These are phyloP conservation scores for Kluyveromyces sp. DNA, from an alignment of 1,139 yeast genomes.

Conservation along the genomic window DNA sequence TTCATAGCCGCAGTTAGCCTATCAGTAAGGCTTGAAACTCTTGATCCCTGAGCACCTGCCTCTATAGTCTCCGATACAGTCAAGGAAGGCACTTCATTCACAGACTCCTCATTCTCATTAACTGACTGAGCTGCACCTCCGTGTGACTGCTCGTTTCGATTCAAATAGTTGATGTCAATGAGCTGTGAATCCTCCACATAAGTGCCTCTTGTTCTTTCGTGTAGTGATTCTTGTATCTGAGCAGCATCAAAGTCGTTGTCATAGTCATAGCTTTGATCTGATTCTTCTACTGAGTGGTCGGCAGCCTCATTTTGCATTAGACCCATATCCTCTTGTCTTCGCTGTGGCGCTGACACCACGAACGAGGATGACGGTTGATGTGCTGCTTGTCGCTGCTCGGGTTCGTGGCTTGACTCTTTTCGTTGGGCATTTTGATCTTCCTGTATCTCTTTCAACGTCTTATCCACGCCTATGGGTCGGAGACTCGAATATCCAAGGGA, in stretches of 20 bases:
- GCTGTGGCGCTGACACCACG: background rate
- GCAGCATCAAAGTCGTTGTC: conserved; percentile 8
- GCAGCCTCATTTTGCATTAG: background rate
- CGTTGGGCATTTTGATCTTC: conserved; percentile 14
- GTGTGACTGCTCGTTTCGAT: background rate
- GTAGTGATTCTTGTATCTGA: conserved; percentile 3
- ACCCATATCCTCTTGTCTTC: background rate
- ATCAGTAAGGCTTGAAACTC: conserved; percentile 6
- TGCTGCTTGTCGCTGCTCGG: conserved; percentile 3
- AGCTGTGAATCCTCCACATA: conserved; percentile 7
- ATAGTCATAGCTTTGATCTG: conserved; percentile 8
- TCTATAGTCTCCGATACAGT: conserved; percentile 18
- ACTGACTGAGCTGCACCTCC: background rate
- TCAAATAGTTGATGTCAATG: background rate
- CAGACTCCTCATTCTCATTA: conserved; percentile 18
- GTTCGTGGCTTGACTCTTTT: conserved; percentile 16
- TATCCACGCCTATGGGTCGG: conserved; percentile 25
- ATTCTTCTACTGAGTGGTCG: conserved; percentile 9
- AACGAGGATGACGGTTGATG: conserved; percentile 1
- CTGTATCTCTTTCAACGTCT: conserved; percentile 18
- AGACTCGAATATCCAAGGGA: conserved; percentile 22
- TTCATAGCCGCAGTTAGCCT: conserved; percentile 4
- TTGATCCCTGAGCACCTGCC: conserved; percentile 5
- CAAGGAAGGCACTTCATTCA: conserved; percentile 19
- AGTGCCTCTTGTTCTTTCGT: conserved; percentile 3